phyloP scores from a whole-genome alignment of 257 asterid species.

The Haberlea rhodopensis region DNA sequence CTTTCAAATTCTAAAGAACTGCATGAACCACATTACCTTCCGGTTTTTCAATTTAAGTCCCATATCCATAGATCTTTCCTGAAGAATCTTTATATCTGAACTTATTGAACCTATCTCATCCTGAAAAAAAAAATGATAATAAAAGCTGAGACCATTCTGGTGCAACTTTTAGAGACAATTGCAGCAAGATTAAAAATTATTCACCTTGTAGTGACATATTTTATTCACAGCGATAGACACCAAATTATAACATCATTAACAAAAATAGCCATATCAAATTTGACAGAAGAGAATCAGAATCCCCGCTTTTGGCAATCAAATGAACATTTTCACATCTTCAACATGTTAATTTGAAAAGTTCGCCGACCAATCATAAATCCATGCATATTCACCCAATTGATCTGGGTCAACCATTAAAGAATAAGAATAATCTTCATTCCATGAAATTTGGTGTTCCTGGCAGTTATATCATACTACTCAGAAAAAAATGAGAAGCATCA shows the following conservation, averaged over 20 bases:
- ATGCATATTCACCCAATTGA: constrained; percentile 11
- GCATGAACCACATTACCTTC: constrained; percentile 51
- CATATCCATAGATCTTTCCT: constrained; percentile 98
- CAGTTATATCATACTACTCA: constrained; percentile 9
- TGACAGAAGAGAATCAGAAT: neutral
- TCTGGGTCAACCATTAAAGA: neutral
- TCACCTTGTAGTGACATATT: constrained; percentile 2
- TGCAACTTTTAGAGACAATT: constrained; percentile 14
- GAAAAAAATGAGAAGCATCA: constrained; percentile 17
- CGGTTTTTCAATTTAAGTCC: constrained; percentile 97
- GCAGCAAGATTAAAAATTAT: constrained; percentile 1
- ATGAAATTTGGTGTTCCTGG: constrained; percentile 3
- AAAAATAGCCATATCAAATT: constrained; percentile 19
- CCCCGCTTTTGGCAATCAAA: constrained; percentile 8
- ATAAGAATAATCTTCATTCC: neutral
- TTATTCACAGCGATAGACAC: constrained; percentile 17
- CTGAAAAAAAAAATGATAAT: constrained; percentile 44
- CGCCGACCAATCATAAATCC: constrained; percentile 11
- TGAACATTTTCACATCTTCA: neutral
- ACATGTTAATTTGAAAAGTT: constrained; percentile 6
- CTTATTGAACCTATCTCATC: constrained; percentile 97
- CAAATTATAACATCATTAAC: constrained; percentile 13
- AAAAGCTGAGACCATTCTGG: constrained; percentile 22
- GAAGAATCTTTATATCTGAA: constrained; percentile 93
- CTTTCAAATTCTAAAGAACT: constrained; percentile 9